Conservation (phyloP, 345 rosid species). For the Zanthoxylum bungeanum region DNA sequence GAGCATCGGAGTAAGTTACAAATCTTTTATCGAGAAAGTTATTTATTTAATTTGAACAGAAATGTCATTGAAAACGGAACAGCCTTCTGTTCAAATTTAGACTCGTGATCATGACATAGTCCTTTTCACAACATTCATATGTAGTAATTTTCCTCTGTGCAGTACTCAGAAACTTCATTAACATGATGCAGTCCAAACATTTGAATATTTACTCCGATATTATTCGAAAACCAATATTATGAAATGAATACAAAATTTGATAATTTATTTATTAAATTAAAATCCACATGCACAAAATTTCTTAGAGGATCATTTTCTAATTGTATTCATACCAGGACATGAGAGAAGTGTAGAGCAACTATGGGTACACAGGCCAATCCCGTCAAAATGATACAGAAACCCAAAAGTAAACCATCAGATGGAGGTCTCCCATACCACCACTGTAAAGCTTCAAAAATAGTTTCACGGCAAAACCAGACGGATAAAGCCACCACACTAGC, state of each 20-base stretch:
- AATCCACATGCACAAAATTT: neutral
- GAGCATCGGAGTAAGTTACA: neutral
- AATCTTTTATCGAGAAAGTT: neutral
- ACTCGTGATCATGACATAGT: constrained; percentile 4
- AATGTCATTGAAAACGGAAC: neutral
- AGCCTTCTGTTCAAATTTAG: constrained; percentile 1
- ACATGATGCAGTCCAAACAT: neutral
- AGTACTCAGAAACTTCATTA: constrained; percentile 6
- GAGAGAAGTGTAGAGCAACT: constrained; percentile 88
- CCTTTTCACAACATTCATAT: neutral
- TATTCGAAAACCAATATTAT: neutral
- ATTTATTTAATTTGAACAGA: neutral
- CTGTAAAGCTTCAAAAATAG: constrained; percentile 91
- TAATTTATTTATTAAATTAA: neutral
- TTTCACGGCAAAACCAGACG: constrained; percentile 95
- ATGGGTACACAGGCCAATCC: constrained; percentile 94
- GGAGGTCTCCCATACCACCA: constrained; percentile 98
- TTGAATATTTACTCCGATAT: neutral
- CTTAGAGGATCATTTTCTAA: constrained; percentile 1
- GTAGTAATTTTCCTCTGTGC: neutral
- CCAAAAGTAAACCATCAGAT: constrained; percentile 92
- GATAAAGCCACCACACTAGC: constrained; percentile 76
- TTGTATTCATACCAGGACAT: constrained; percentile 66
- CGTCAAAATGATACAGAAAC: constrained; percentile 72
- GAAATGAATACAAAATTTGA: neutral